Percentiles rank a stretch among this genome's conserved stretches.
Conservation (phyloP, 2,329 filamentous ascomycete species). For the Thermothelomyces thermophilus region DNA sequence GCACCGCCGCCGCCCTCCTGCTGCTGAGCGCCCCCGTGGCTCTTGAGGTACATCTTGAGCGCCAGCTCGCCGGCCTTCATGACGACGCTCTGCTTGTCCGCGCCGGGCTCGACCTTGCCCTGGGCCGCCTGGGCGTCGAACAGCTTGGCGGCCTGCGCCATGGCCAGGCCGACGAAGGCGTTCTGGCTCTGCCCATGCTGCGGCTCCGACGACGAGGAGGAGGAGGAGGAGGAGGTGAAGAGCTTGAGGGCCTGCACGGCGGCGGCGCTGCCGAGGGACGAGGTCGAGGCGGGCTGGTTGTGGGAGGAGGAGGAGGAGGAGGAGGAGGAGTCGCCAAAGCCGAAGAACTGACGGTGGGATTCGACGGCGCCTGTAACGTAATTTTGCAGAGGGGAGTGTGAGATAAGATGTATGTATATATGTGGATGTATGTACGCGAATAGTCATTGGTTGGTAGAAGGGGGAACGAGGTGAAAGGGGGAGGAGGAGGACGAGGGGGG, state of each 20-base stretch:
- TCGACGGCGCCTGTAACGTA: constrained; percentile 53
- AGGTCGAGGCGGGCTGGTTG: constrained; percentile 43
- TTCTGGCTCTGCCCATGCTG: constrained; percentile 46
- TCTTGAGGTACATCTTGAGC: constrained; percentile 86
- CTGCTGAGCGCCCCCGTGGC: constrained; percentile 48
- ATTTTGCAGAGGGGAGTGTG: not conserved
- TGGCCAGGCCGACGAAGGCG: constrained; percentile 75
- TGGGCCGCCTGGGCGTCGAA: constrained; percentile 53
- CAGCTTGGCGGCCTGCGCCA: constrained; percentile 78
- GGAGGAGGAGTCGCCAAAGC: constrained; percentile 45
- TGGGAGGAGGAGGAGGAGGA: constrained; percentile 38
- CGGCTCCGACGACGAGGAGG: no score
- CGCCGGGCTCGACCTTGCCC: constrained; percentile 48
- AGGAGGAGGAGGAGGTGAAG: constrained; percentile 50
- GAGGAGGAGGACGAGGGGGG: not conserved
- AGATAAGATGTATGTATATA: no score
- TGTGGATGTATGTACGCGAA: no score
- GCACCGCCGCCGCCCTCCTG: constrained; percentile 25
- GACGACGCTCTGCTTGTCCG: constrained; percentile 75
- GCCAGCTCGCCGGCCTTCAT: constrained; percentile 79
- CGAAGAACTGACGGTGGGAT: constrained; percentile 71
- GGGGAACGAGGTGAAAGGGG: no score
- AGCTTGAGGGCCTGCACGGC: constrained; percentile 77
- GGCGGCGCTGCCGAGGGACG: constrained; percentile 61
- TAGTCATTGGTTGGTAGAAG: no score